A percentile compares a stretch with the other conserved stretches of the same genome.
phyloP scores from a whole-genome alignment of 2,329 filamentous ascomycete genomes.

The Ophiocordyceps camponoti-saundersi region DNA sequence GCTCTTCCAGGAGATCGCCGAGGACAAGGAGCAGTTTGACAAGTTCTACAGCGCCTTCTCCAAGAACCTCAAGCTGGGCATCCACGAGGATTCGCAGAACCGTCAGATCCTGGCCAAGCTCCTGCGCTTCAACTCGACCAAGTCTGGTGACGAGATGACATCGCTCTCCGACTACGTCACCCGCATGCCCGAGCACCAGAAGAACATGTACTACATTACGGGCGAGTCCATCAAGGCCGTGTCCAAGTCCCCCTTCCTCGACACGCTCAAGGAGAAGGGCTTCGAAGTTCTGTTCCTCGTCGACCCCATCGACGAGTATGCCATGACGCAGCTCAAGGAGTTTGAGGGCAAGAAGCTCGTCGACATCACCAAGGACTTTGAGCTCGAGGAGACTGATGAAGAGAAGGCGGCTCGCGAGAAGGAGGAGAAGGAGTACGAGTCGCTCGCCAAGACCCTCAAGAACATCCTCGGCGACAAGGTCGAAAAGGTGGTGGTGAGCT shows the following conservation, averaged over 20 bases:
- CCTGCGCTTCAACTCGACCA: conserved; percentile 96
- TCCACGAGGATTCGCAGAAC: conserved; percentile 99
- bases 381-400: conserved; percentile 98
- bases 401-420: conserved; percentile 93
- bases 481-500: conserved; percentile 97
- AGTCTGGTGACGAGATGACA: conserved; percentile 90
- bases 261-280: conserved; percentile 95
- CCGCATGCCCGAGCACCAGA: conserved; percentile 99
- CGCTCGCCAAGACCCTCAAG: conserved; percentile 92
- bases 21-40: conserved; percentile 99
- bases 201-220: conserved; percentile 99
- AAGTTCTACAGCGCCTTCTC: conserved; percentile 99
- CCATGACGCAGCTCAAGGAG: conserved; percentile 99
- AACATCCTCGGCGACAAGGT: conserved; percentile 98
- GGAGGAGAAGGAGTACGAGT: conserved; percentile 97
- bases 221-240: conserved; percentile 99
- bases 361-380: conserved; percentile 99
- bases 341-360: conserved; percentile 99
- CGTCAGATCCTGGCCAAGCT: conserved; percentile 86
- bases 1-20: conserved; percentile 96
- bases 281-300: conserved; percentile 99
- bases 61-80: conserved; percentile 99
- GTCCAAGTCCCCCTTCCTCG: conserved; percentile 94
- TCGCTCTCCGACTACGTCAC: conserved; percentile 96
- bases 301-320: conserved; percentile 98